A percentile compares a stretch with the other conserved stretches of the same genome.
These are phyloP conservation scores for Phialocephala sp. DNA, from an alignment of 2,329 filamentous ascomycete genomes.

Conservation along the genomic window DNA sequence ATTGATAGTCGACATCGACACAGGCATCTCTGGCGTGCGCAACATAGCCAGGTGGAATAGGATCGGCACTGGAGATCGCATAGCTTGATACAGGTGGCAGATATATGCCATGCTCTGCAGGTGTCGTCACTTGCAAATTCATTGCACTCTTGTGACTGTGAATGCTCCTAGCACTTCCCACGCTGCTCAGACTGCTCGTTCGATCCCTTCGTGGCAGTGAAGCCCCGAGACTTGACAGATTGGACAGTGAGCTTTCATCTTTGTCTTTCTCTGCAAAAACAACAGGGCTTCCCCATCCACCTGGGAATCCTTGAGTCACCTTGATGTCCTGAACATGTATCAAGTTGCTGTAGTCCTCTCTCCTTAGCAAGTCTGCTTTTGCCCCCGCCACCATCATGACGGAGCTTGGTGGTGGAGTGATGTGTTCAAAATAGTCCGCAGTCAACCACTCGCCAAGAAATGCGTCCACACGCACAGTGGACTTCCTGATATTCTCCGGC, in stretches of 20 bases:
- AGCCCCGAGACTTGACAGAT: slow-evolving; percentile 36
- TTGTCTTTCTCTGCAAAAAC: slow-evolving; percentile 35
- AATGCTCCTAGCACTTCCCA: slow-evolving; percentile 37
- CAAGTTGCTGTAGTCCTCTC: slow-evolving; percentile 67
- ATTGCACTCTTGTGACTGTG: slow-evolving; percentile 28
- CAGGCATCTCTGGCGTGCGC: slow-evolving; percentile 89
- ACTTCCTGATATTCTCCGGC: slow-evolving; percentile 53
- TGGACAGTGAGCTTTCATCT: slow-evolving; percentile 37
- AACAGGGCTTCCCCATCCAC: slow-evolving; percentile 44
- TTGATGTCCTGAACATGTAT: slow-evolving; percentile 39
- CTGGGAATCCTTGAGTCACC: slow-evolving; percentile 46
- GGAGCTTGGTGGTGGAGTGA: slow-evolving; percentile 85
- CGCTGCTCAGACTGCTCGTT: slow-evolving; percentile 43
- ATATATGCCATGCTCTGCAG: slow-evolving; percentile 57
- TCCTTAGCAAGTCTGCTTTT: slow-evolving; percentile 82
- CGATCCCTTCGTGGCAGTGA: slow-evolving; percentile 41
- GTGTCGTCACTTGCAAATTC: slow-evolving; percentile 14
- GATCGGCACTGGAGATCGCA: slow-evolving; percentile 78
- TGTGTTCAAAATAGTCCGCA: slow-evolving; percentile 90
- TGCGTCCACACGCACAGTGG: slow-evolving; percentile 81
- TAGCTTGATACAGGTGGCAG: slow-evolving; percentile 80
- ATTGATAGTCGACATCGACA: slow-evolving; percentile 87
- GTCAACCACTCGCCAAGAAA: slow-evolving; percentile 96
- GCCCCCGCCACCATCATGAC: slow-evolving; percentile 87
- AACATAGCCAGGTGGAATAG: slow-evolving; percentile 87